Conservation (phyloP, 2,329 filamentous ascomycete species). For the Talaromyces islandicus region DNA sequence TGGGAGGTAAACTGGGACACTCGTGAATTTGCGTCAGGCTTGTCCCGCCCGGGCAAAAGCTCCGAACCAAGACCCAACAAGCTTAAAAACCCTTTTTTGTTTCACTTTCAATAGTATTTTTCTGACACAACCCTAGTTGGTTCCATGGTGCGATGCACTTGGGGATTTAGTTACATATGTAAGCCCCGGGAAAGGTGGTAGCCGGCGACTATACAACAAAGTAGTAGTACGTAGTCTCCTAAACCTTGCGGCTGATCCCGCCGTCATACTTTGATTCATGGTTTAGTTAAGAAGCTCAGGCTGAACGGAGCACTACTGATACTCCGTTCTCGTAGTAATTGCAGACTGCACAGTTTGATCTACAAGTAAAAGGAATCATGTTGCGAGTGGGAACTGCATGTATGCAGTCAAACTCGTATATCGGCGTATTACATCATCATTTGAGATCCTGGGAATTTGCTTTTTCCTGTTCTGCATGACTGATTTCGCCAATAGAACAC, state of each 20-base stretch:
- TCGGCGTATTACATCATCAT: neutral
- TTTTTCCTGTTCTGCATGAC: neutral
- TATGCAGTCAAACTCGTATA: neutral
- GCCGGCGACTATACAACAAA: neutral
- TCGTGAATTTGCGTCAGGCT: neutral
- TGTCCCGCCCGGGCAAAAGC: neutral
- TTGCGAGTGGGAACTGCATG: too few species aligned
- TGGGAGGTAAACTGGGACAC: neutral
- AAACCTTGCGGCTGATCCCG: neutral
- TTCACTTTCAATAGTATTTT: neutral
- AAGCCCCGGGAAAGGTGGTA: neutral
- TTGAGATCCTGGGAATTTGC: neutral
- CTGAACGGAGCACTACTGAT: too few species aligned
- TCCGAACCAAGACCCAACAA: neutral
- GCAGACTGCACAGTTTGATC: too few species aligned
- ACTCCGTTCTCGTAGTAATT: too few species aligned
- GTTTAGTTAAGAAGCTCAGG: neutral
- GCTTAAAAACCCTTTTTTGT: neutral
- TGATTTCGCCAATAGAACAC: neutral
- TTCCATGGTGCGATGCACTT: neutral
- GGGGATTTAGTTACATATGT: neutral
- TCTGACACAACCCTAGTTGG: neutral
- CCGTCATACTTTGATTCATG: neutral
- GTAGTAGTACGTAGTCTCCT: too few species aligned
- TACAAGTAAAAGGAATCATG: too few species aligned